A percentile compares a stretch with the other conserved stretches of the same genome.
phyloP scores from a whole-genome alignment of 2,329 filamentous ascomycete species.

The Stagonosporopsis chrysanthemi region DNA sequence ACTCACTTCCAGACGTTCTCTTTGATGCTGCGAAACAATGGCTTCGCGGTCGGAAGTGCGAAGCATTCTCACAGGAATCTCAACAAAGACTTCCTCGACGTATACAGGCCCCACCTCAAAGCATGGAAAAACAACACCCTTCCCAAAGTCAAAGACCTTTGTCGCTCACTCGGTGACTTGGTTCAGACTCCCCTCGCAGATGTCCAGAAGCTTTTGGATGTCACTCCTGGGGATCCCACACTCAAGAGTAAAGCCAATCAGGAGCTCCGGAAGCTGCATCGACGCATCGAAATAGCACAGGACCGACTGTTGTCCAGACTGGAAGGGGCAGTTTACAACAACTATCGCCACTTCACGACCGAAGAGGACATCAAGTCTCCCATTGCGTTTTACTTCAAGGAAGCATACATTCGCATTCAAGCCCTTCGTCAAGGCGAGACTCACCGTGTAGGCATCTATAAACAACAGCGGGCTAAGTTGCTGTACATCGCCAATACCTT shows the following conservation, averaged over 20 bases:
- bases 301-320: too few relatives aligned
- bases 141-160: not conserved
- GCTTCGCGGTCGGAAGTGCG: too few relatives aligned
- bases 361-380: constrained; percentile 25
- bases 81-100: not conserved
- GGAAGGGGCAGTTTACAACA: not conserved
- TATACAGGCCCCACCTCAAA: not conserved
- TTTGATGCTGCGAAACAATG: too few relatives aligned
- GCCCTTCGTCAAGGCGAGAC: not conserved
- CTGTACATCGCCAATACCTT: not conserved
- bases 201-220: too few relatives aligned
- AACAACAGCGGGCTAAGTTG: not conserved
- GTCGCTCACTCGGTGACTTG: too few relatives aligned
- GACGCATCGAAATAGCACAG: too few relatives aligned
- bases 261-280: not conserved
- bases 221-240: not conserved
- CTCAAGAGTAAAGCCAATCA: constrained; percentile 8
- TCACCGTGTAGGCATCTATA: constrained; percentile 4
- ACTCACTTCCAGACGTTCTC: too few relatives aligned
- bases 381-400: constrained; percentile 12
- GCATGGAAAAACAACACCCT: not conserved
- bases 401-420: constrained; percentile 2
- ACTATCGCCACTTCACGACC: constrained; percentile 13
- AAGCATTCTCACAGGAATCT: not conserved
- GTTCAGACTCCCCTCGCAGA: too few relatives aligned